Conservation (phyloP, 768 basidiomycete species). For the Podaxis sp. region DNA sequence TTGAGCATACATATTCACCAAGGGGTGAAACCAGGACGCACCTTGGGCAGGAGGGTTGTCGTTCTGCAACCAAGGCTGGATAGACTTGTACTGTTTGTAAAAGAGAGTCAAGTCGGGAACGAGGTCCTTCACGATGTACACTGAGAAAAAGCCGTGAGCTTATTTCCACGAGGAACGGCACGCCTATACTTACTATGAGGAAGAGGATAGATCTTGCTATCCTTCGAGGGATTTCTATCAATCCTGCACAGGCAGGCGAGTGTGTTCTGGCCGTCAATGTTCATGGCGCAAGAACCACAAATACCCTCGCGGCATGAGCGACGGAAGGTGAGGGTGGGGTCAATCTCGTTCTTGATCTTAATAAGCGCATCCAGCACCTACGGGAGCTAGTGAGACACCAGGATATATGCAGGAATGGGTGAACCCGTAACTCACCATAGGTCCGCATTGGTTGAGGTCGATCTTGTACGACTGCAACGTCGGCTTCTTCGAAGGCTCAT, state of each 20-base stretch:
- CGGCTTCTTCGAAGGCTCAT: constrained; percentile 90
- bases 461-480: constrained; percentile 87
- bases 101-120: constrained; percentile 89
- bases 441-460: constrained; percentile 92
- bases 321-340: constrained; percentile 96
- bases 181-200: constrained; percentile 79
- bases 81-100: constrained; percentile 99
- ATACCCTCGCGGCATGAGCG: constrained; percentile 94
- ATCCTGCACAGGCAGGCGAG: constrained; percentile 97
- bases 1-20: background rate
- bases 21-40: constrained; percentile 16
- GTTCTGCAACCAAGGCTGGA: constrained; percentile 95
- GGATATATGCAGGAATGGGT: background rate
- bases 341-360: constrained; percentile 99
- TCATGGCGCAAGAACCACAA: constrained; percentile 99
- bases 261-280: constrained; percentile 97
- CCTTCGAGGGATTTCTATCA: constrained; percentile 69
- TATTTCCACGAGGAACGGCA: background rate
- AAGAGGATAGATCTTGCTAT: constrained; percentile 92
- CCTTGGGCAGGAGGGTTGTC: constrained; percentile 81
- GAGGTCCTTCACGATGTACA: constrained; percentile 99
- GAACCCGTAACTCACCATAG: constrained; percentile 60
- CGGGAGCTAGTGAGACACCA: constrained; percentile 5
- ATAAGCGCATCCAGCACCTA: constrained; percentile 90
- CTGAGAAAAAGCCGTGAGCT: constrained; percentile 37